A percentile compares a stretch with the other conserved stretches of the same genome.
These are phyloP conservation scores for Draba incana DNA, from an alignment of 345 rosid species.

Conservation along the genomic window DNA sequence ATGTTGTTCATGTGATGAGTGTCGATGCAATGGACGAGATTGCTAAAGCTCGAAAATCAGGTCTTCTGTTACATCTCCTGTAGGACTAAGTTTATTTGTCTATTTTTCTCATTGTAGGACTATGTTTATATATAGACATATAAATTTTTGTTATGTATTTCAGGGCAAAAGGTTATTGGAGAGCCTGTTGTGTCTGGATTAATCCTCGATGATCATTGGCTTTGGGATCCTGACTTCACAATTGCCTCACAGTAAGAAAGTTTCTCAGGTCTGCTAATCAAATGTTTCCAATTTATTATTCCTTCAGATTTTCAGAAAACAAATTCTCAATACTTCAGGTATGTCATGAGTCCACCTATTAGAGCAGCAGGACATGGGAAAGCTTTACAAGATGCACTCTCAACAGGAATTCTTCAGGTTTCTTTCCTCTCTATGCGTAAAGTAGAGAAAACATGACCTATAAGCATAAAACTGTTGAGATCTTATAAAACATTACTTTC, in stretches of 20 bases:
- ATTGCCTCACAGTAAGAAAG: slow-evolving; percentile 80
- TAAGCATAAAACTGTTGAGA: neutral
- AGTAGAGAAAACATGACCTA: slow-evolving; percentile 10
- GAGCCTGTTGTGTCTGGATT: slow-evolving; percentile 95
- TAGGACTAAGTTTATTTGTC: neutral
- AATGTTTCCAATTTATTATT: slow-evolving; percentile 2
- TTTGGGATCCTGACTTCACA: slow-evolving; percentile 85
- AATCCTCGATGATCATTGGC: slow-evolving; percentile 81
- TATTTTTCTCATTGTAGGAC: neutral
- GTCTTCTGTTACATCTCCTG: slow-evolving; percentile 38
- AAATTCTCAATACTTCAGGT: slow-evolving; percentile 60
- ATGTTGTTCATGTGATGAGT: slow-evolving; percentile 99
- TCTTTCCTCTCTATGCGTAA: slow-evolving; percentile 14
- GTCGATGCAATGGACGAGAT: slow-evolving; percentile 98
- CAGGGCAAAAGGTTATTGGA: slow-evolving; percentile 95
- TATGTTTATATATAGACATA: neutral
- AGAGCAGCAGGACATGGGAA: slow-evolving; percentile 83
- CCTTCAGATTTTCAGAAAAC: slow-evolving; percentile 22
- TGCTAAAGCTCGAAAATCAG: slow-evolving; percentile 91
- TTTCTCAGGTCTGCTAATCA: neutral
- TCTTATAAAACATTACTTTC: neutral
- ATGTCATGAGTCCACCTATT: slow-evolving; percentile 98
- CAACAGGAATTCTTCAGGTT: slow-evolving; percentile 94
- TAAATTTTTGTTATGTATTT: slow-evolving; percentile 22
- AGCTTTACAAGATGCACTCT: slow-evolving; percentile 92